A percentile compares a stretch with the other conserved stretches of the same genome.
Evolutionary conservation across 176 grass and related monocot species (phyloP).

Genomic region (Musa acuminata): DNA sequence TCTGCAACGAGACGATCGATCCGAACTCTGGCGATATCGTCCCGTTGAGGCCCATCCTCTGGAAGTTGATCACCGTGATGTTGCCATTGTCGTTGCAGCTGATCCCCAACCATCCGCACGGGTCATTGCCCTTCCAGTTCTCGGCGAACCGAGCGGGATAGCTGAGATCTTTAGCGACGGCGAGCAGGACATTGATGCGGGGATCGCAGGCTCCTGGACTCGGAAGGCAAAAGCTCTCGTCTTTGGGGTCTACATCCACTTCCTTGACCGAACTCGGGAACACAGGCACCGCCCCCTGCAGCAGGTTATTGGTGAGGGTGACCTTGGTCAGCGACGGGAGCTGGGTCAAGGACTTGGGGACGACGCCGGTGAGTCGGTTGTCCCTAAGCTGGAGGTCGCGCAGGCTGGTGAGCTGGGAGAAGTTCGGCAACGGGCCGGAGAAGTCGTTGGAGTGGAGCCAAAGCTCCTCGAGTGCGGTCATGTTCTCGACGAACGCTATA

Average conservation of each 20-base stretch:
- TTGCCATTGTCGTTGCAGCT: constrained; percentile 22
- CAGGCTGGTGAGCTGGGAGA: constrained; percentile 21
- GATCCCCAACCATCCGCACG: constrained; percentile 25
- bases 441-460: constrained; percentile 30
- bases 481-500: constrained; percentile 26
- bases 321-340: constrained; percentile 18
- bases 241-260: constrained; percentile 1
- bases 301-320: constrained; percentile 25
- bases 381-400: constrained; percentile 18
- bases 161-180: constrained; percentile 11
- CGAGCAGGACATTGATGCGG: constrained; percentile 17
- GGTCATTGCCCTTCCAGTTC: constrained; percentile 36
- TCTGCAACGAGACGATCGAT: constrained; percentile 14
- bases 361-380: constrained; percentile 32
- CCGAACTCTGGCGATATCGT: constrained; percentile 29
- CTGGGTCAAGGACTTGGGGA: constrained; percentile 24
- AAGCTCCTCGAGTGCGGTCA: constrained; percentile 7
- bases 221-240: constrained; percentile 25
- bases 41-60: constrained; percentile 22
- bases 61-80: constrained; percentile 29
- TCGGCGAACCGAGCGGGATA: constrained; percentile 12
- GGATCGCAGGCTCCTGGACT: constrained; percentile 14
- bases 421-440: constrained; percentile 23
- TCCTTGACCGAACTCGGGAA: constrained; percentile 18
- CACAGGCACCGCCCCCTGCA: constrained; percentile 26